Base-by-base conservation (phyloP, 1,284 basidiomycete genomes). In the Trametes sp. region DNA sequence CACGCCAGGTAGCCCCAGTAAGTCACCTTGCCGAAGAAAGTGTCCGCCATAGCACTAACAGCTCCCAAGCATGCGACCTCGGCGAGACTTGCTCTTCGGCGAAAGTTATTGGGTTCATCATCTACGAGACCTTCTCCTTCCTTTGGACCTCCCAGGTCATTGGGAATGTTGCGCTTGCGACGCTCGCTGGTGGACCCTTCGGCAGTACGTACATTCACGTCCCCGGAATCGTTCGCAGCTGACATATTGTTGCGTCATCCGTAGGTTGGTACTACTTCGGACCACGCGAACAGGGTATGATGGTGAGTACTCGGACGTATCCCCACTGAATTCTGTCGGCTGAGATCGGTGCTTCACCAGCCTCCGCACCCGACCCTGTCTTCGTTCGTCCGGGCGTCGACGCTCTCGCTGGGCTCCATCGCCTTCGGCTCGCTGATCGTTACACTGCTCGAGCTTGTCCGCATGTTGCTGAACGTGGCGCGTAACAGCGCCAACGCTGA, bases 361-460 rank as follows among this genome's bases (percentile, higher is more conserved):
- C 92, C 92, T 28, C 85, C 84, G 60, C 84, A 90, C 71, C 91
- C 92, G 0, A 92, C 90, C 24, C 69, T 87, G 2, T 84, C 87
- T 48, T 83, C 93, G 0, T 92, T 97, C 73, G 82, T 84, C 38
- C 87, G 95, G 28, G 90, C 93, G n/a, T 91, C 89, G 16, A 95
- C 94, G 0, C 80, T 91, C 57, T 95, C 93, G 0, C 83, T 98
- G 31, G 95, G 94, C 7, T 94, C 92, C 0, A 95, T 97, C 70
- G 93, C 93, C 5, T 95, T 96, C 72, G 95, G 95, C 5, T 93
- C 90, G 2, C 80, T 97, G 70, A 93, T 97, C 65, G 94, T 97
- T 48, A 94, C 95, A 0, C 74, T 97, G 31, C 81, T 97, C 50
- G 95, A 97, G 70, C 73, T 95, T 5, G 69, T 96, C 48, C 80